Evolutionary conservation across 768 basidiomycete genomes (phyloP), one percentile per base, ranked within the genome.

Genomic region (Rhizopogon rudus): DNA sequence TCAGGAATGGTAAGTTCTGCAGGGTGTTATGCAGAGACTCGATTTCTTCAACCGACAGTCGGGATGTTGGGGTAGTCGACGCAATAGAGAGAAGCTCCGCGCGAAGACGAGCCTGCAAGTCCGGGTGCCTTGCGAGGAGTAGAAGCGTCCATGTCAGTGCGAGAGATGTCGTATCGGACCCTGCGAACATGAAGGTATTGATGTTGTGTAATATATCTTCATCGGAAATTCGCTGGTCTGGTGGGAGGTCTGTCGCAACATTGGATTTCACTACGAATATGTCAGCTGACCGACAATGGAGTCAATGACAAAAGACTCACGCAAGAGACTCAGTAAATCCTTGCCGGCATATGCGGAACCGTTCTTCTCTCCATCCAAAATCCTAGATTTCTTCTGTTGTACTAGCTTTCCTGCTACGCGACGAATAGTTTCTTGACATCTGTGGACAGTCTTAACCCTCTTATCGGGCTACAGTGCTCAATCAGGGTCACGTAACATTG

Each of bases 121-220:
- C 74, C 0, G 84, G 84, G 64, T 90, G 71, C 61, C 80, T 77
- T 0, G 91, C 83, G 40, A 97, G 79, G 14, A 89, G 73, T 55
- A 84, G 74, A n/a, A 96, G 68, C 2, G 86, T 84, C 93, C 94
- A 97, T 0, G 90, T 90, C 43, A 96, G 71, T 5, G 86, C 80
- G 29, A 94, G 81, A 2, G 89, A 88, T 10, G 87, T 87, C 0
- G 92, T 91, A 63, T 95, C 92, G 12, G 93, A 91, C 4, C 93
- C 93, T 20, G 88, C 91, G 66, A 93, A 92, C 78, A 93, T 83
- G 67, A 95, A 89, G 0, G 92, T 93, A 61, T 89, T 91, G 69
- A 95, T 85, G 56, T 85, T 93, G 63, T 91, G 76, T 10, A 93
- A 76, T 50, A 95, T 86, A 63, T 96, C 94, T 31, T 88, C 84